Conservation (phyloP, 2,329 filamentous ascomycete genomes). For the Sporothrix pallida region DNA sequence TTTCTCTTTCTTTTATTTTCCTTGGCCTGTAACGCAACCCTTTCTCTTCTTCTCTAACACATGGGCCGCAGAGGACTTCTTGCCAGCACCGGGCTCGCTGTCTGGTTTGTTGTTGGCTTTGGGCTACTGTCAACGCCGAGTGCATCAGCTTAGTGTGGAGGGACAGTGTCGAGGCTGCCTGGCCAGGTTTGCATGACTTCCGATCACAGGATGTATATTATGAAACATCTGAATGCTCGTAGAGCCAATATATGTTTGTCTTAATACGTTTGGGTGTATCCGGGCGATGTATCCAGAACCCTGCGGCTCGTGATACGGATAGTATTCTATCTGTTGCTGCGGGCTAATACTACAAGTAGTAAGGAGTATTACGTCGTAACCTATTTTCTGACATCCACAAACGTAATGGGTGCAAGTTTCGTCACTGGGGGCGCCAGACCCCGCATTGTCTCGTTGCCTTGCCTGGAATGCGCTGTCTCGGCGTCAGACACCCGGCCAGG, state of each 20-base stretch:
- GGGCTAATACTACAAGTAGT: too few relatives aligned
- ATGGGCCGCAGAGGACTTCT: neutral
- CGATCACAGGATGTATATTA: too few relatives aligned
- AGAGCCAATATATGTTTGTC: neutral
- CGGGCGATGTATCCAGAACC: too few relatives aligned
- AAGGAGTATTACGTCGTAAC: too few relatives aligned
- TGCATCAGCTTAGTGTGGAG: neutral
- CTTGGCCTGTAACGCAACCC: too few relatives aligned
- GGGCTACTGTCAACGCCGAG: neutral
- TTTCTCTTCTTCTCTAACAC: too few relatives aligned
- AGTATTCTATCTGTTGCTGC: neutral
- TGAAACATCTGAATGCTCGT: too few relatives aligned
- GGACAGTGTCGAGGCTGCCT: neutral
- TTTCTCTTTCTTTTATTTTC: too few relatives aligned
- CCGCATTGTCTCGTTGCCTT: neutral
- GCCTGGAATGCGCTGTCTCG: neutral
- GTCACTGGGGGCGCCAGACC: neutral
- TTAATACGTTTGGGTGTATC: neutral
- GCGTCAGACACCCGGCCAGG: neutral
- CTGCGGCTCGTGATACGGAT: neutral
- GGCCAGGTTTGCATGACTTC: too few relatives aligned
- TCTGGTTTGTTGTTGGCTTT: constrained; percentile 19
- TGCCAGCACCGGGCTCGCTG: constrained; percentile 21
- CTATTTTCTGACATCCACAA: too few relatives aligned
- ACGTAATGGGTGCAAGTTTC: too few relatives aligned